These are phyloP conservation scores for Heliocybe sulcata DNA, from an alignment of 1,284 basidiomycete species.

Conservation along the genomic window DNA sequence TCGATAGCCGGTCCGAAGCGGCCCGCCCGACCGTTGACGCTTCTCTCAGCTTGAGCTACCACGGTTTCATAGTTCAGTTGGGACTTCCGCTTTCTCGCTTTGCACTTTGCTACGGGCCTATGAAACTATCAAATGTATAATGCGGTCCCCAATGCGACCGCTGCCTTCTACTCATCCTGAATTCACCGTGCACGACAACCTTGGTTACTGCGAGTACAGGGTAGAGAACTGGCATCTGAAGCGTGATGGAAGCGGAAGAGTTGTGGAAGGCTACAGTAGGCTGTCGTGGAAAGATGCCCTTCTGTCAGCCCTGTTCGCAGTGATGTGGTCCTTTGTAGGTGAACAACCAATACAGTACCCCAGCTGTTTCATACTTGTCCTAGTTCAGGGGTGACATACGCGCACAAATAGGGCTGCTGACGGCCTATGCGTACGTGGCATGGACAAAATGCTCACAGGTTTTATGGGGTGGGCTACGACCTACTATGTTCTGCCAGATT, in stretches of 20 bases:
- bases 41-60: too few species aligned
- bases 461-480: slow-evolving; percentile 38
- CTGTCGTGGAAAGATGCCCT: slow-evolving; percentile 30
- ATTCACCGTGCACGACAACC: slow-evolving; percentile 36
- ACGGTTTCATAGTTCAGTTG: too few species aligned
- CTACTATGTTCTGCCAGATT: not conserved
- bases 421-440: not conserved
- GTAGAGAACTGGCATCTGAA: slow-evolving; percentile 40
- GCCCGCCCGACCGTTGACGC: too few species aligned
- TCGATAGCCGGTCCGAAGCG: too few species aligned
- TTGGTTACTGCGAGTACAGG: slow-evolving; percentile 44
- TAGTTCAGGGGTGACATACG: not conserved
- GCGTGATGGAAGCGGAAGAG: slow-evolving; percentile 29
- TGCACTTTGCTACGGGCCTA: not conserved
- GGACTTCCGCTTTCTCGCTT: not conserved
- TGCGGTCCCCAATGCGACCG: slow-evolving; percentile 31
- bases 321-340: slow-evolving; percentile 33
- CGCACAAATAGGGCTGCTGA: not conserved
- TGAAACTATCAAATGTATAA: not conserved
- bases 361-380: not conserved
- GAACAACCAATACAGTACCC: not conserved
- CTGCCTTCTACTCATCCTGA: slow-evolving; percentile 45
- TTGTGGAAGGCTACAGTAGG: slow-evolving; percentile 20
- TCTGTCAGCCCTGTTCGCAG: slow-evolving; percentile 22
- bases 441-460: slow-evolving; percentile 36